Conservation (phyloP, 2,329 filamentous ascomycete species). For the Aureobasidium lini region DNA sequence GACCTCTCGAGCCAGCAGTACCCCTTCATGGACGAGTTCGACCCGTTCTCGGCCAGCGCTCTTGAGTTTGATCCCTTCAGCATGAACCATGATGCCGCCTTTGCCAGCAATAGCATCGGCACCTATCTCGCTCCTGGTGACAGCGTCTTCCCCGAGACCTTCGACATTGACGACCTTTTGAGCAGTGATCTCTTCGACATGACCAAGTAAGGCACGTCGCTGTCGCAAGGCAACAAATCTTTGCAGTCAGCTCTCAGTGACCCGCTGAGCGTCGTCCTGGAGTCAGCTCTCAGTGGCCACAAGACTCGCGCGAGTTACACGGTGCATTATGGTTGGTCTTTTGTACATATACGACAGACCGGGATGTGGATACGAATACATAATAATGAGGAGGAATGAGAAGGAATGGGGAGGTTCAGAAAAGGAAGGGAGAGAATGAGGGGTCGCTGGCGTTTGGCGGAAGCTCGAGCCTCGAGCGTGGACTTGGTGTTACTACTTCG, state of each 20-base stretch:
- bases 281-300: not conserved
- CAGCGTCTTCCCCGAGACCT: constrained; percentile 12
- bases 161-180: constrained; percentile 15
- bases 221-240: not conserved
- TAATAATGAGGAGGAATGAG: not conserved
- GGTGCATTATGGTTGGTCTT: not conserved
- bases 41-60: constrained; percentile 17
- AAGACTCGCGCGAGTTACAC: not conserved
- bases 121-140: constrained; percentile 13
- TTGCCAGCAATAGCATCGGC: constrained; percentile 5
- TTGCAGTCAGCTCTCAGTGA: not conserved
- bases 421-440: constrained; percentile 2
- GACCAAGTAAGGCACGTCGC: not conserved
- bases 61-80: constrained; percentile 18
- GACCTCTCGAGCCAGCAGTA: constrained; percentile 12
- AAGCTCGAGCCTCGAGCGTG: constrained; percentile 1
- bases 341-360: not conserved
- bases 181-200: constrained; percentile 12
- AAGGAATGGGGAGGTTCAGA: not conserved
- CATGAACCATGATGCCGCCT: constrained; percentile 9
- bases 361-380: not conserved
- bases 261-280: not conserved
- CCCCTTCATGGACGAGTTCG: constrained; percentile 18
- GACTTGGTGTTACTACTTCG: not conserved
- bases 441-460: constrained; percentile 2